These are phyloP conservation scores for Sporothrix protearum DNA, from an alignment of 2,329 filamentous ascomycete genomes.

Conservation along the genomic window DNA sequence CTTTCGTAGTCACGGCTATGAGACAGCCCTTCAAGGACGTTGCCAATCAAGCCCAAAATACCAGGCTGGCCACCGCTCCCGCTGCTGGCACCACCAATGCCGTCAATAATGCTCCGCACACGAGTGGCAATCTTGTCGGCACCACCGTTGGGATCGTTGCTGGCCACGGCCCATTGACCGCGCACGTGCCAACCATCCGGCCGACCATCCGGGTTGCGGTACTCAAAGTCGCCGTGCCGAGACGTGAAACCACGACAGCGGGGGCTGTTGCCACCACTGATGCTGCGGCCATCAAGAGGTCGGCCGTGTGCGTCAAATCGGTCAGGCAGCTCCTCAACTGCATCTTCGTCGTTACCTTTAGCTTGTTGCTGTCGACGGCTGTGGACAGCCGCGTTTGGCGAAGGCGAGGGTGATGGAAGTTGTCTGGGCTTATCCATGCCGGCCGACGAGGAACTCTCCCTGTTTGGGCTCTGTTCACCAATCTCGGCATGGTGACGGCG, in stretches of 20 bases:
- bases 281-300: slow-evolving; percentile 34
- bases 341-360: slow-evolving; percentile 36
- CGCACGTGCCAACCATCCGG: slow-evolving; percentile 31
- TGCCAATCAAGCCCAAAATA: slow-evolving; percentile 33
- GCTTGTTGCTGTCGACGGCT: neutral
- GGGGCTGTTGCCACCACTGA: slow-evolving; percentile 14
- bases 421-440: neutral
- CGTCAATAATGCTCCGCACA: slow-evolving; percentile 36
- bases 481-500: slow-evolving; percentile 39
- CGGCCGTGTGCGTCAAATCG: slow-evolving; percentile 47
- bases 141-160: slow-evolving; percentile 42
- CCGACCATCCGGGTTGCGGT: slow-evolving; percentile 36
- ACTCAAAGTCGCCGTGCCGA: slow-evolving; percentile 44
- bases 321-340: slow-evolving; percentile 45
- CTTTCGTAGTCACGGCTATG: slow-evolving; percentile 26
- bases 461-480: neutral
- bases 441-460: neutral
- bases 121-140: slow-evolving; percentile 38
- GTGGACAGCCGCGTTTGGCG: no score
- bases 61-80: slow-evolving; percentile 25
- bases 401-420: neutral
- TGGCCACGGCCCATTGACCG: slow-evolving; percentile 46
- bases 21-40: slow-evolving; percentile 30
- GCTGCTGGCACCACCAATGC: slow-evolving; percentile 16
- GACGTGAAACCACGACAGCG: slow-evolving; percentile 33